Conservation (phyloP, 108 stramenopile species). For the Licmophora abbreviata region DNA sequence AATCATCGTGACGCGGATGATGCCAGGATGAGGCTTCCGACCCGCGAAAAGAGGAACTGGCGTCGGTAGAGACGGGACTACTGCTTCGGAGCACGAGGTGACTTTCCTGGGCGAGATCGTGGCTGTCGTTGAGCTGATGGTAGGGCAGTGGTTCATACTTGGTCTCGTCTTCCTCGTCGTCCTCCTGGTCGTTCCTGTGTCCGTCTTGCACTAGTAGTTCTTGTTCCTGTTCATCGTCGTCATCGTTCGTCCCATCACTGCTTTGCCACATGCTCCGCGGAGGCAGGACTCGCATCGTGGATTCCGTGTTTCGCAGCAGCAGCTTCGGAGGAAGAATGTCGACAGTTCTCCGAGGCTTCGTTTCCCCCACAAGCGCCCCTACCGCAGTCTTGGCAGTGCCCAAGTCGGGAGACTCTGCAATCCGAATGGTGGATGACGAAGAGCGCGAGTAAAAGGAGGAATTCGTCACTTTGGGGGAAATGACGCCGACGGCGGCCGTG, state of each 20-base stretch:
- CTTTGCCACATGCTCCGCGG: constrained; percentile 12
- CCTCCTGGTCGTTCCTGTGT: background rate
- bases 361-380: constrained; percentile 20
- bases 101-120: background rate
- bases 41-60: background rate
- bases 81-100: no score
- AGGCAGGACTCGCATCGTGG: constrained; percentile 9
- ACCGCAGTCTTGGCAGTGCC: constrained; percentile 30
- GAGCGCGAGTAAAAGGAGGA: constrained; percentile 16
- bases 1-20: background rate
- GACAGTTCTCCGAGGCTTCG: no score
- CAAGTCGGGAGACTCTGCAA: constrained; percentile 22
- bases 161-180: background rate
- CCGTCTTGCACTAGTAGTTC: no score
- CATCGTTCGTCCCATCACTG: background rate
- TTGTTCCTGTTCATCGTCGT: background rate
- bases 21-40: background rate
- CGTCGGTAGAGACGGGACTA: background rate
- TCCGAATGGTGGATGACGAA: background rate
- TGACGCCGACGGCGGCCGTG: background rate
- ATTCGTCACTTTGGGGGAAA: constrained; percentile 10
- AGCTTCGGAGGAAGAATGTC: no score
- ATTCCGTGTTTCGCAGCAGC: no score
- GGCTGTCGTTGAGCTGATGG: background rate
- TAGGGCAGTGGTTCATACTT: background rate